A percentile compares a stretch with the other conserved stretches of the same genome.
phyloP scores from a whole-genome alignment of 768 basidiomycete species.

The Tylopilus intermedius region DNA sequence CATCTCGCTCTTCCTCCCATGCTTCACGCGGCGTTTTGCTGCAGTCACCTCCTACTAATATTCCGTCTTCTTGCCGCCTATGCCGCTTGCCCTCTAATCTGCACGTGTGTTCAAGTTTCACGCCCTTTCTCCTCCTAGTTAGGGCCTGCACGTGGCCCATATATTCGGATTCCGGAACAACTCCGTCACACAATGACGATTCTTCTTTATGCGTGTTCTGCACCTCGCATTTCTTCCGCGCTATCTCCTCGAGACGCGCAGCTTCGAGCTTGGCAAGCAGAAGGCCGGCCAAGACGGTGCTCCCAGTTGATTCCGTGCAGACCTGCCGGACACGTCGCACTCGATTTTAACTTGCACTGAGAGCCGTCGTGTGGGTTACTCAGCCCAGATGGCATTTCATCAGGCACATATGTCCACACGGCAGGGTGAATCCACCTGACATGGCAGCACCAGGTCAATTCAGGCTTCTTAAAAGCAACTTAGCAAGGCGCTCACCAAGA shows the following conservation, averaged over 20 bases:
- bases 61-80: no score
- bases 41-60: no score
- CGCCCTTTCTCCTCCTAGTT: no score
- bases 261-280: slow-evolving; percentile 36
- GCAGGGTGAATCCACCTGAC: slow-evolving; percentile 6
- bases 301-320: slow-evolving; percentile 40
- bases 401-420: slow-evolving; percentile 43
- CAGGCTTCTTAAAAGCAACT: no score
- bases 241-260: slow-evolving; percentile 35
- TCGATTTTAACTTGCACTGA: slow-evolving; percentile 35
- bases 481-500: slow-evolving; percentile 1
- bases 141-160: no score
- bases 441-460: background rate
- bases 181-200: slow-evolving; percentile 13
- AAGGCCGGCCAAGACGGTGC: slow-evolving; percentile 37
- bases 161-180: no score
- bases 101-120: no score
- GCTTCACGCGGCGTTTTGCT: slow-evolving; percentile 10
- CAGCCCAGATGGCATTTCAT: slow-evolving; percentile 55
- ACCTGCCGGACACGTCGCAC: slow-evolving; percentile 35
- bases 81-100: no score
- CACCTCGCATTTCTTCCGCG: slow-evolving; percentile 32
- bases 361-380: slow-evolving; percentile 24
- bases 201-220: slow-evolving; percentile 39
- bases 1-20: no score